Evolutionary conservation across 345 rosid species (phyloP).

Genomic region (Clausena lansium): DNA sequence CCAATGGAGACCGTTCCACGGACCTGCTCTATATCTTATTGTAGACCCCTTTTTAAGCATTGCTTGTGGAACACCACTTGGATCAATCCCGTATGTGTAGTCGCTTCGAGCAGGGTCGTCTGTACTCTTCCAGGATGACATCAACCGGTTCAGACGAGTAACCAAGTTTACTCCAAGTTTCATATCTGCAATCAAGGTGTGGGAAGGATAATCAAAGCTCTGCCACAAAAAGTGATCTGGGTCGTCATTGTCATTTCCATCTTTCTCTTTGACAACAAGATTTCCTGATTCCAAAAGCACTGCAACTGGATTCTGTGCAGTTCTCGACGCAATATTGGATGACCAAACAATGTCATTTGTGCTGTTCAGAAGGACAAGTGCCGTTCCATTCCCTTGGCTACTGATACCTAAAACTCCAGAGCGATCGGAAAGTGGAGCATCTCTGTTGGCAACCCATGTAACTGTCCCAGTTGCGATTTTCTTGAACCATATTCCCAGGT

Average conservation of each 20-base stretch:
- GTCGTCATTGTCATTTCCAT: too few species aligned
- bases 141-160: slow-evolving; percentile 26
- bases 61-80: slow-evolving; percentile 40
- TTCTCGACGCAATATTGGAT: slow-evolving; percentile 19
- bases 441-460: slow-evolving; percentile 55
- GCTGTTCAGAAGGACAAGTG: slow-evolving; percentile 19
- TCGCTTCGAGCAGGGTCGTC: slow-evolving; percentile 43
- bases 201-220: too few species aligned
- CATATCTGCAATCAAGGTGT: slow-evolving; percentile 39
- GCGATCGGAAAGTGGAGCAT: slow-evolving; percentile 28
- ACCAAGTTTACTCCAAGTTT: slow-evolving; percentile 40
- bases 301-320: background rate
- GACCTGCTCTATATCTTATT: slow-evolving; percentile 36
- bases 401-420: slow-evolving; percentile 28
- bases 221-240: too few species aligned
- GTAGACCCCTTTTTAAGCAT: slow-evolving; percentile 14
- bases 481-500: too few species aligned
- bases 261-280: too few species aligned
- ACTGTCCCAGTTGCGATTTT: slow-evolving; percentile 20
- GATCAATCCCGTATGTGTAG: slow-evolving; percentile 27
- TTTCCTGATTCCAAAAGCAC: too few species aligned
- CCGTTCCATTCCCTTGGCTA: slow-evolving; percentile 2
- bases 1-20: slow-evolving; percentile 51
- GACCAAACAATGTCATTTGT: slow-evolving; percentile 31
- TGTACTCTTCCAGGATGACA: slow-evolving; percentile 35